Conservation (phyloP, 768 basidiomycete genomes). For the Vararia minispora region DNA sequence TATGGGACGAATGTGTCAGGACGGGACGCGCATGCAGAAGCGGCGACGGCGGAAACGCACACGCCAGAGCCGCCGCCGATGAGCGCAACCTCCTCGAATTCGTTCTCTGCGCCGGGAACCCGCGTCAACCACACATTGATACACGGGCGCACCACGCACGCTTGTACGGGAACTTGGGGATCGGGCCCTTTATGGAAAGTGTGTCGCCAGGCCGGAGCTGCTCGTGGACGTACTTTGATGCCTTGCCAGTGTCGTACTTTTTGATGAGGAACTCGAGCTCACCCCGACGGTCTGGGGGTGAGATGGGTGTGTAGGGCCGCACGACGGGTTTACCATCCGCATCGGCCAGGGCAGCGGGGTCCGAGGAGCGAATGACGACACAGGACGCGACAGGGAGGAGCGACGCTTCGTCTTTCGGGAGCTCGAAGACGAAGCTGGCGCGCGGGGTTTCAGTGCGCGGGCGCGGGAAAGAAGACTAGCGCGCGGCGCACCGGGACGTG, state of each 20-base stretch:
- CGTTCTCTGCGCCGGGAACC: conserved; percentile 42
- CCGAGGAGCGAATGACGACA: conserved; percentile 65
- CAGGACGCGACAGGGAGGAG: conserved; percentile 73
- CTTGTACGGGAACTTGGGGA: conserved; percentile 80
- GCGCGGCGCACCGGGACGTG: conserved; percentile 50
- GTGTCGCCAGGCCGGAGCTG: conserved; percentile 70
- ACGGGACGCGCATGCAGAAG: background rate
- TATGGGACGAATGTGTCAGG: conserved; percentile 19
- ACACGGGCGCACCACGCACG: conserved; percentile 27
- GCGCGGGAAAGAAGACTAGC: background rate
- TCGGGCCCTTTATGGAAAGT: conserved; percentile 84
- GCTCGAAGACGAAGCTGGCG: conserved; percentile 63
- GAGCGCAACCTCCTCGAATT: conserved; percentile 76
- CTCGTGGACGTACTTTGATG: conserved; percentile 72
- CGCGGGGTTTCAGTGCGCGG: conserved; percentile 1
- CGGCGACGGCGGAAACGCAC: conserved; percentile 27
- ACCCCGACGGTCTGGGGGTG: conserved; percentile 60
- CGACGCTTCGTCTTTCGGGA: conserved; percentile 69
- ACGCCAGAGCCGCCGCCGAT: conserved; percentile 95
- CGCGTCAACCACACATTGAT: background rate
- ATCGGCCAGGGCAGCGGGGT: conserved; percentile 52
- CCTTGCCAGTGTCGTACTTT: conserved; percentile 70
- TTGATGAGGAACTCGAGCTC: conserved; percentile 79
- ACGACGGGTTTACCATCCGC: conserved; percentile 80
- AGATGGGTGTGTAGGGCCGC: conserved; percentile 91